Conservation (phyloP, 2,329 filamentous ascomycete species). For the Dactylellina cionopaga region DNA sequence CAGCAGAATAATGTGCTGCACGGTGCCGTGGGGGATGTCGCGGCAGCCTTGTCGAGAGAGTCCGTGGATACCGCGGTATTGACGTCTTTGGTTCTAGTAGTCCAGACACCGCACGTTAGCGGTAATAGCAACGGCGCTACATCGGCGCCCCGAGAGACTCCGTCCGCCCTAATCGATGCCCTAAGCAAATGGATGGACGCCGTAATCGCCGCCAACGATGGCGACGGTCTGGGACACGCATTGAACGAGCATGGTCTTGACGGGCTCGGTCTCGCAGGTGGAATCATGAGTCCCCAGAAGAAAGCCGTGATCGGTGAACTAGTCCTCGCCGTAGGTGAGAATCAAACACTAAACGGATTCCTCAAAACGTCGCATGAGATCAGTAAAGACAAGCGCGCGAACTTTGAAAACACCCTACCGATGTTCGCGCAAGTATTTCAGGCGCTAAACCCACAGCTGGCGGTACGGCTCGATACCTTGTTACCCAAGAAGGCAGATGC, state of each 20-base stretch:
- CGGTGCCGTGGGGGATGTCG: slow-evolving; percentile 4
- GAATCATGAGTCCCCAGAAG: slow-evolving; percentile 51
- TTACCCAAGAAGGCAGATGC: slow-evolving; percentile 51
- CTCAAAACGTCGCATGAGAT: slow-evolving; percentile 46
- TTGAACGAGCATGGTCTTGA: slow-evolving; percentile 35
- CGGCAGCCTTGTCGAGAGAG: slow-evolving; percentile 52
- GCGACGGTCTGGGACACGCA: slow-evolving; percentile 44
- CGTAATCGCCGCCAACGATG: slow-evolving; percentile 52
- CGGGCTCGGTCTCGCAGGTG: slow-evolving; percentile 40
- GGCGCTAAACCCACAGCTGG: slow-evolving; percentile 52
- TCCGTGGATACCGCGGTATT: slow-evolving; percentile 55
- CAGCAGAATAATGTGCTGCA: slow-evolving; percentile 40
- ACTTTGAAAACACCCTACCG: slow-evolving; percentile 54
- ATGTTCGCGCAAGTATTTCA: slow-evolving; percentile 55
- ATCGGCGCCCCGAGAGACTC: slow-evolving; percentile 52
- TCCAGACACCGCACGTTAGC: slow-evolving; percentile 49
- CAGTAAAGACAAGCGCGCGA: slow-evolving; percentile 52
- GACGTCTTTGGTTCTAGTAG: slow-evolving; percentile 53
- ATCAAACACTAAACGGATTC: slow-evolving; percentile 51
- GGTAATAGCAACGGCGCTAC: neutral
- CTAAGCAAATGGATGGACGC: slow-evolving; percentile 57
- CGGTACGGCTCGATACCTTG: slow-evolving; percentile 53
- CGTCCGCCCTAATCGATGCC: slow-evolving; percentile 51
- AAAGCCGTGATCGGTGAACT: slow-evolving; percentile 55
- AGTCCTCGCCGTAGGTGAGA: slow-evolving; percentile 55